These are phyloP conservation scores for Phialophora verrucosa DNA, from an alignment of 2,329 filamentous ascomycete genomes.

Conservation along the genomic window DNA sequence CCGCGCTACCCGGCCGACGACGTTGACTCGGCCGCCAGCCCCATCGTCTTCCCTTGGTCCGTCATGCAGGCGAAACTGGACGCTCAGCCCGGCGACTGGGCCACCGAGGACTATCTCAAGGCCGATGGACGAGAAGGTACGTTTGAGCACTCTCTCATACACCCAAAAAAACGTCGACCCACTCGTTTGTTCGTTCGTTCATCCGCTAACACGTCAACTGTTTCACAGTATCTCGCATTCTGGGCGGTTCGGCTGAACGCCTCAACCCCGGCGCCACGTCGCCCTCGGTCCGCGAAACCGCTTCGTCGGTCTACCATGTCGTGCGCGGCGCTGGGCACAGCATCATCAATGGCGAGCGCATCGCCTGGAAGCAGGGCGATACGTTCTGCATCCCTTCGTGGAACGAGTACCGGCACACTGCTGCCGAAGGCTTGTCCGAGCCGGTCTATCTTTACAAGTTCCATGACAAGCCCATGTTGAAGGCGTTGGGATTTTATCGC, in stretches of 20 bases:
- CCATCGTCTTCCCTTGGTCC: constrained; percentile 57
- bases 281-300: constrained; percentile 54
- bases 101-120: constrained; percentile 45
- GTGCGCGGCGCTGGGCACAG: constrained; percentile 53
- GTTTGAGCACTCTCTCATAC: not conserved
- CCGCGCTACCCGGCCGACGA: constrained; percentile 55
- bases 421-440: constrained; percentile 39
- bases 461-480: constrained; percentile 62
- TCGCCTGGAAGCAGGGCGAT: constrained; percentile 54
- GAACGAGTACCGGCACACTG: constrained; percentile 57
- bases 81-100: constrained; percentile 42
- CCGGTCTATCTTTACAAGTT: constrained; percentile 57
- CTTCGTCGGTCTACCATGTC: constrained; percentile 61
- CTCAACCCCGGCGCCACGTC: constrained; percentile 49
- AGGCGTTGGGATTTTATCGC: constrained; percentile 58
- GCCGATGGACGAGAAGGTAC: constrained; percentile 41
- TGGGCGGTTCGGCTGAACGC: constrained; percentile 57
- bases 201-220: not conserved
- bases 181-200: not conserved
- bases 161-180: not conserved
- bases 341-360: constrained; percentile 40
- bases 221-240: constrained; percentile 44
- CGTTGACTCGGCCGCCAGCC: constrained; percentile 48
- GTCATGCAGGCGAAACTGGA: constrained; percentile 55
- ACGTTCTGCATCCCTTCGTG: constrained; percentile 63